These are phyloP conservation scores for Botrytis paeoniae DNA, from an alignment of 2,329 filamentous ascomycete genomes.

Conservation along the genomic window DNA sequence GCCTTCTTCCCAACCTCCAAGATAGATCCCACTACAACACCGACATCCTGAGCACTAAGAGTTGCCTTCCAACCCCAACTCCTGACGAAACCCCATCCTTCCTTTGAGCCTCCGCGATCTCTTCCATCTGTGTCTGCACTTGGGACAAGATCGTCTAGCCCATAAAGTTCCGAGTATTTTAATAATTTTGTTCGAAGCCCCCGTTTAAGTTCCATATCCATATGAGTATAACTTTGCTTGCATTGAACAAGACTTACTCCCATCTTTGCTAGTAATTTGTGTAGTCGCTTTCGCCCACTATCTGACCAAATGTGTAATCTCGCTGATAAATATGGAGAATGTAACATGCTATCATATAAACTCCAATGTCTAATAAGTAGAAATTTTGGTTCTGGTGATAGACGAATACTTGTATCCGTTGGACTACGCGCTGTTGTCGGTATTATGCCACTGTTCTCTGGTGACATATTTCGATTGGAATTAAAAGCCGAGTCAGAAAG, in stretches of 20 bases:
- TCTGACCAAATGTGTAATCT: slow-evolving; percentile 94
- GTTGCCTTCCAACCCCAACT: slow-evolving; percentile 98
- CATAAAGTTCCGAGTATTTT: slow-evolving; percentile 90
- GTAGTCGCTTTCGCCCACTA: slow-evolving; percentile 77
- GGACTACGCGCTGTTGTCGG: slow-evolving; percentile 84
- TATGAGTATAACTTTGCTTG: slow-evolving; percentile 93
- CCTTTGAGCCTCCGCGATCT: slow-evolving; percentile 69
- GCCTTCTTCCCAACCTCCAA: slow-evolving; percentile 76
- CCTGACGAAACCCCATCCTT: slow-evolving; percentile 94
- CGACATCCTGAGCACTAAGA: slow-evolving; percentile 87
- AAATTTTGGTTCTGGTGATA: slow-evolving; percentile 92
- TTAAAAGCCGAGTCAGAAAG: slow-evolving; percentile 52
- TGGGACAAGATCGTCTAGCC: slow-evolving; percentile 89
- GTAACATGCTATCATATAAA: slow-evolving; percentile 96
- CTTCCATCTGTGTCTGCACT: slow-evolving; percentile 68
- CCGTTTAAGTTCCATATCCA: slow-evolving; percentile 96
- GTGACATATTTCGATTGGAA: slow-evolving; percentile 57
- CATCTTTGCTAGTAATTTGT: slow-evolving; percentile 97
- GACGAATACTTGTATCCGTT: slow-evolving; percentile 84
- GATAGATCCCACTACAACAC: slow-evolving; percentile 87
- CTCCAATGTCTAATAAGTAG: slow-evolving; percentile 95
- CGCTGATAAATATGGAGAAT: slow-evolving; percentile 91
- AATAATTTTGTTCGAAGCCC: slow-evolving; percentile 80
- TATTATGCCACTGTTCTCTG: slow-evolving; percentile 75
- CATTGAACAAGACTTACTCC: slow-evolving; percentile 91